phyloP scores from a whole-genome alignment of 352 stramenopile genomes.

The Blastocystis sp. region DNA sequence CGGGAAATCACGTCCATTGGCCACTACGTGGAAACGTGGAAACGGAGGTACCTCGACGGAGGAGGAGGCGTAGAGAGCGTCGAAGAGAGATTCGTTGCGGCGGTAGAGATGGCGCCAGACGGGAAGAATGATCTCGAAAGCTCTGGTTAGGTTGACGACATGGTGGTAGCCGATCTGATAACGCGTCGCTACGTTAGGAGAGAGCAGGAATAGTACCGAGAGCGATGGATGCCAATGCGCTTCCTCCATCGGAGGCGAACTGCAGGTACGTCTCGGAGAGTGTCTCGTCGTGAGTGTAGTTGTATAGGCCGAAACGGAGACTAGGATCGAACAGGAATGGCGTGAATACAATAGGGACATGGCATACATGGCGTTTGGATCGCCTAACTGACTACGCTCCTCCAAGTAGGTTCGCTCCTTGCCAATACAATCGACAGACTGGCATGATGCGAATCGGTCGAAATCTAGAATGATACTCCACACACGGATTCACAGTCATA shows the following conservation, averaged over 20 bases:
- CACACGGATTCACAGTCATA: background rate
- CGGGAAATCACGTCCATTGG: background rate
- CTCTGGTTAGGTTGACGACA: background rate
- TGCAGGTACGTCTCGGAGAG: background rate
- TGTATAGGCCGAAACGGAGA: background rate
- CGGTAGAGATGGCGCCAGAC: background rate
- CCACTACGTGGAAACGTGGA: constrained; percentile 9
- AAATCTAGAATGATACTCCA: background rate
- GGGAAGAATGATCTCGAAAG: background rate
- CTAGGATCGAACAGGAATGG: background rate
- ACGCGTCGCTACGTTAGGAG: background rate
- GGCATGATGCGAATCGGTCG: background rate
- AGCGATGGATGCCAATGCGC: background rate
- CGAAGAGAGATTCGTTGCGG: constrained; percentile 6
- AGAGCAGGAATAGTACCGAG: background rate
- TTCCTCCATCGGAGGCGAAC: background rate
- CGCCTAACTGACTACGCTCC: background rate
- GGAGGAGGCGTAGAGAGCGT: background rate
- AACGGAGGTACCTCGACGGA: background rate
- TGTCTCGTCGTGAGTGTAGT: background rate
- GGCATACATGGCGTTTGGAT: constrained; percentile 22
- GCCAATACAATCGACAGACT: background rate
- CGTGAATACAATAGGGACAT: constrained; percentile 8
- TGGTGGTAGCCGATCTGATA: constrained; percentile 5
- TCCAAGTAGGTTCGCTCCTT: background rate